Base-by-base conservation (phyloP, 192 early-diverging fungal genomes). In the Rhizophlyctis rosea region DNA sequence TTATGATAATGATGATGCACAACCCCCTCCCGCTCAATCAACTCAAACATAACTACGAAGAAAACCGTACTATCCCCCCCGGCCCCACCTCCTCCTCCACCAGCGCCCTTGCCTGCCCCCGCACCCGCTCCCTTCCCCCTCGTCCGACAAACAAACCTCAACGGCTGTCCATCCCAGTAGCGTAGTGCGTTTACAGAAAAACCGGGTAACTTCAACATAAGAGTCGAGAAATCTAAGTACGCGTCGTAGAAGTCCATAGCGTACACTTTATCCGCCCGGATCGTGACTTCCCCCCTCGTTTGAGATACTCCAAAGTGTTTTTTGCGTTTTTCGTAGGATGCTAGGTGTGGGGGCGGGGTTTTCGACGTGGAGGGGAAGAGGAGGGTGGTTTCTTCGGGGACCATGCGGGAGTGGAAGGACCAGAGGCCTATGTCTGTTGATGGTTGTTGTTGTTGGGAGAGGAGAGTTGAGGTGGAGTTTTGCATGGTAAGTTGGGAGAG, bases 211-310 rank as follows among this genome's bases (percentile, higher is more conserved):
- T 63, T 61, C 53, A 78, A 11, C 7, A 21, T 14, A 14, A 68
- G 18, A 13, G 68, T 72, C 53, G 53, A 67, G 32, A 76, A 61
- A 36, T 78, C 75, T 28, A 80, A 62, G 51, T 71, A 79, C 7
- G 73, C 69, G 34, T 78, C 61, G 64, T 79, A 80, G 31, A 68
- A 72, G 34, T 80, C 78, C 61, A 72, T 62, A 48, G 51, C 55
- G 61, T 75, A 80, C 14, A 76, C 47, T 2, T 67, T 14, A 32
- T 72, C 65, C 3, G 69, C 32, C n/a, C 34, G 34, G 30, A 80
- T 16, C 3, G 18, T 51, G 24, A 67, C 56, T 14, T 25, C 29
- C 34, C 58, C 35, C 7, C 73, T 50, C 11, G 64, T 50, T 13
- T n/a, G n/a, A 14, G 35, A 7, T 27, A 61, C 54, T 18, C 32